Percentiles rank a stretch among this genome's conserved stretches.
phyloP scores from a whole-genome alignment of 1,284 basidiomycete genomes.

The Bondarzewia mesenterica region DNA sequence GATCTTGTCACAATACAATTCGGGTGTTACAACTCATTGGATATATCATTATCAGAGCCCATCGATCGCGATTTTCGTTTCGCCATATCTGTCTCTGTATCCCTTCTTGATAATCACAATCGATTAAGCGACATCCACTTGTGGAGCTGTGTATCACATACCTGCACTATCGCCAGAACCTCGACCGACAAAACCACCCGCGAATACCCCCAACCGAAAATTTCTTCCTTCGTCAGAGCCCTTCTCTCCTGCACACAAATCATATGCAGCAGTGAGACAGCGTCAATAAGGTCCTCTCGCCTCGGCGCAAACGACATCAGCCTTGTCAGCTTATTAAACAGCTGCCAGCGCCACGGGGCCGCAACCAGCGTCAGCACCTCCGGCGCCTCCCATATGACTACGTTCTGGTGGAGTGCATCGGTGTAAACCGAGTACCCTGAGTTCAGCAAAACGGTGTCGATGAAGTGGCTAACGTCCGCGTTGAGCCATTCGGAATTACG shows the following conservation, averaged over 20 bases:
- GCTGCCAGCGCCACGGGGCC: neutral
- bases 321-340: neutral
- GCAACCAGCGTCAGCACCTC: neutral
- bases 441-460: neutral
- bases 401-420: neutral
- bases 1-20: too few relatives aligned
- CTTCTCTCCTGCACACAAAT: neutral
- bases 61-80: too few relatives aligned
- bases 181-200: neutral
- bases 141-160: too few relatives aligned
- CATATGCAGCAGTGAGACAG: neutral
- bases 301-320: neutral
- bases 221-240: neutral
- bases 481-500: neutral
- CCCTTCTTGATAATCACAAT: too few relatives aligned
- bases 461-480: neutral
- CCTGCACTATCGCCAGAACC: neutral
- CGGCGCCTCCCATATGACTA: neutral
- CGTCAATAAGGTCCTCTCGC: neutral
- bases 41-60: too few relatives aligned
- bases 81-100: too few relatives aligned
- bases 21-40: too few relatives aligned
- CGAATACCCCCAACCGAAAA: neutral
- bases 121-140: too few relatives aligned
- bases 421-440: neutral